Evolutionary conservation across 1,284 basidiomycete species (phyloP).

Genomic region (Xerocomus nothofagi): DNA sequence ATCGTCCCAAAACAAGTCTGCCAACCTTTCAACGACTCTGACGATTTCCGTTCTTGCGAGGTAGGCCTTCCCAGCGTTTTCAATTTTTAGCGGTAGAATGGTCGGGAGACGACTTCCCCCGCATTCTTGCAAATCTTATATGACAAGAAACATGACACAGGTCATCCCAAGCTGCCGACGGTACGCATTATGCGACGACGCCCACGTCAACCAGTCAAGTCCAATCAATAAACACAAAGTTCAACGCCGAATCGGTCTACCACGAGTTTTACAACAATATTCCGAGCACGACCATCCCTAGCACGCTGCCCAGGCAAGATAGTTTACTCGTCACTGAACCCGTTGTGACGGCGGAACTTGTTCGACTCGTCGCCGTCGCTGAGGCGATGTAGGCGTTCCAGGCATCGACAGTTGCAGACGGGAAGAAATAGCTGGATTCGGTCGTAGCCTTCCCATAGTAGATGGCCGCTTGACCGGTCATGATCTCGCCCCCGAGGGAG

Average conservation of each 20-base stretch:
- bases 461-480: constrained; percentile 53
- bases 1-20: too few relatives aligned
- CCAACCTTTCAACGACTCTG: too few relatives aligned
- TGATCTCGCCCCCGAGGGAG: constrained; percentile 42
- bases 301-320: neutral
- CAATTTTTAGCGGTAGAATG: too few relatives aligned
- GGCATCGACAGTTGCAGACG: constrained; percentile 52
- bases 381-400: constrained; percentile 50
- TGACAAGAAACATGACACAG: too few relatives aligned
- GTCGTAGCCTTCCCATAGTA: constrained; percentile 49
- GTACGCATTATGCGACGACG: too few relatives aligned
- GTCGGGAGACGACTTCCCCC: too few relatives aligned
- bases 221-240: too few relatives aligned
- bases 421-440: constrained; percentile 50
- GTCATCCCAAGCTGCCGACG: too few relatives aligned
- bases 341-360: neutral
- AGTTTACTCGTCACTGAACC: neutral
- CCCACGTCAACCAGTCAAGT: too few relatives aligned
- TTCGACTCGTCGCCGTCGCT: constrained; percentile 5
- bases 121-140: too few relatives aligned
- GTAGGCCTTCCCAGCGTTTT: too few relatives aligned
- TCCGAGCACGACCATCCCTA: neutral
- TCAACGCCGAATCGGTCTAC: neutral
- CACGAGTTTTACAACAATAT: neutral
- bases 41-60: too few relatives aligned